Evolutionary conservation across 2,329 filamentous ascomycete genomes (phyloP).

Genomic region (Pezicula radicicola): DNA sequence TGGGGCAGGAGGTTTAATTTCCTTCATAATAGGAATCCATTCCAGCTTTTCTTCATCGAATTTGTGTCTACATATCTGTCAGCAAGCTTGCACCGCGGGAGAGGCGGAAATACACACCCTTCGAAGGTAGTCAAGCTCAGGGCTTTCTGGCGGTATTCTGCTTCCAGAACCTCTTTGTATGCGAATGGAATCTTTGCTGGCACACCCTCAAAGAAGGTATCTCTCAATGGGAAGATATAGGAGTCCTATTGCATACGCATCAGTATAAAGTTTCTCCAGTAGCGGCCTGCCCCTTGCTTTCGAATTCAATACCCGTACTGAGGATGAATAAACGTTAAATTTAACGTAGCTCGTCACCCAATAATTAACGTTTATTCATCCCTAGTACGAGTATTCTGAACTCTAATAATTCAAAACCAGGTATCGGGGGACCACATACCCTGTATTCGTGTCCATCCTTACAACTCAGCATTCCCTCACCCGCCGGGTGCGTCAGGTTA

Average conservation of each 20-base stretch:
- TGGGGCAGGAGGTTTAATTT: conserved; percentile 1
- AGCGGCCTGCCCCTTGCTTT: neutral
- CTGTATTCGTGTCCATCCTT: conserved; percentile 50
- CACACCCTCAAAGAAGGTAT: conserved; percentile 65
- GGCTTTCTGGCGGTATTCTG: conserved; percentile 54
- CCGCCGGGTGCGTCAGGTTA: conserved; percentile 35
- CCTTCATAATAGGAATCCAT: conserved; percentile 25
- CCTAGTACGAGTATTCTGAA: too few relatives aligned
- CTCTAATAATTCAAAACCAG: too few relatives aligned
- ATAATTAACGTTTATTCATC: too few relatives aligned
- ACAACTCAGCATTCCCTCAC: conserved; percentile 42
- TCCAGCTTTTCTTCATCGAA: conserved; percentile 37
- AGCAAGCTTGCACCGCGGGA: neutral
- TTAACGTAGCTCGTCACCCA: too few relatives aligned
- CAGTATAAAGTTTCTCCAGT: neutral
- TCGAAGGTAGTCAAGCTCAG: conserved; percentile 49
- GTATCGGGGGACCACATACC: conserved; percentile 32
- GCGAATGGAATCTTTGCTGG: conserved; percentile 63
- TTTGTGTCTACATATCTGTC: conserved; percentile 30
- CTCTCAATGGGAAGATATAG: conserved; percentile 66
- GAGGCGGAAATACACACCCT: conserved; percentile 36
- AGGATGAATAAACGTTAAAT: too few relatives aligned
- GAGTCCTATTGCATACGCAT: conserved; percentile 36
- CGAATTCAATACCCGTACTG: neutral
- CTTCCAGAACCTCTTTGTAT: conserved; percentile 54